phyloP scores from a whole-genome alignment of 2,329 filamentous ascomycete species.

The Pseudohalonectria lignicola region DNA sequence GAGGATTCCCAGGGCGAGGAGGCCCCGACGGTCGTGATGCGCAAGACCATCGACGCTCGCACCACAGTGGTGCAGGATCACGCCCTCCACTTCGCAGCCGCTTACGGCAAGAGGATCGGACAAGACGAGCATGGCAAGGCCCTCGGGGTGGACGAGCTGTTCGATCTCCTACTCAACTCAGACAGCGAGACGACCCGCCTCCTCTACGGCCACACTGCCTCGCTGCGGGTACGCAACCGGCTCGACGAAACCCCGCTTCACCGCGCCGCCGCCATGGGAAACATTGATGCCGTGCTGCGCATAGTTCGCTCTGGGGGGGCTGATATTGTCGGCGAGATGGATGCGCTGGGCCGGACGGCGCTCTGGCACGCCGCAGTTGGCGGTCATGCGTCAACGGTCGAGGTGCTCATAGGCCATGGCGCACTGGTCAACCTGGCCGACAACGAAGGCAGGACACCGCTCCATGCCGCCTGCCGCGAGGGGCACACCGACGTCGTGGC shows the following conservation, averaged over 20 bases:
- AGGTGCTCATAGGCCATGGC: neutral
- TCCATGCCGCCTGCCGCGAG: slow-evolving; percentile 2
- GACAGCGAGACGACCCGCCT: neutral
- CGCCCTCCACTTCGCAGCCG: slow-evolving; percentile 2
- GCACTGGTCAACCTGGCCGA: neutral
- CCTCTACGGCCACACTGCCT: neutral
- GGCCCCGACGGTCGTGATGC: too few species aligned
- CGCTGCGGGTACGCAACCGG: neutral
- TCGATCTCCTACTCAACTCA: neutral
- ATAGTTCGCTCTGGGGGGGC: neutral
- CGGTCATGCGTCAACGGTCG: neutral
- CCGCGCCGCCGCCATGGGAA: slow-evolving; percentile 1
- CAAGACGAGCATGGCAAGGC: too few species aligned
- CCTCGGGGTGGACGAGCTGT: neutral
- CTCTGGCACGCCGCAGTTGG: slow-evolving; percentile 1
- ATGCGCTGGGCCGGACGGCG: neutral
- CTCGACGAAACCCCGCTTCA: slow-evolving; percentile 1
- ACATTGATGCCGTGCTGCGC: neutral
- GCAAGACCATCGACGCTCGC: neutral
- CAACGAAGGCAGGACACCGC: neutral
- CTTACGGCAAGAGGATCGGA: neutral
- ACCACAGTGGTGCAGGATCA: neutral
- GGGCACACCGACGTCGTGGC: neutral
- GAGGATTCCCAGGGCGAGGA: too few species aligned
- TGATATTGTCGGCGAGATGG: neutral